phyloP scores from a whole-genome alignment of 306 rosid species.

The Rosa rugosa region DNA sequence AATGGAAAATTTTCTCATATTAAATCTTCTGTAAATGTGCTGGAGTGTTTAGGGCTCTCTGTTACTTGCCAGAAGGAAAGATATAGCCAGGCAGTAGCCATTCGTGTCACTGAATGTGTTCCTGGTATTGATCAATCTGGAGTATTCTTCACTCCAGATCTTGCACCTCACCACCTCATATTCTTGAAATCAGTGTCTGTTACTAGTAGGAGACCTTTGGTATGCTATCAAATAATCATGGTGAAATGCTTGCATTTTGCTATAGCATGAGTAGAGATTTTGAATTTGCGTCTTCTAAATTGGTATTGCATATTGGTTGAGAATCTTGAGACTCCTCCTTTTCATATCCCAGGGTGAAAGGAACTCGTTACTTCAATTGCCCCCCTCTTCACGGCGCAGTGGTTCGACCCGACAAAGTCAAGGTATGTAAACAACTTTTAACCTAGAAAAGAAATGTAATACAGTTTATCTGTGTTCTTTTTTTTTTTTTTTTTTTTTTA shows the following conservation, averaged over 20 bases:
- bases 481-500: neutral
- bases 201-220: neutral
- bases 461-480: neutral
- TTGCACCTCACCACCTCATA: neutral
- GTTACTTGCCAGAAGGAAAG: neutral
- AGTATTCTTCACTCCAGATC: neutral
- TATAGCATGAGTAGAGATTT: neutral
- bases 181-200: neutral
- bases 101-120: neutral
- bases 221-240: neutral
- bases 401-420: constrained; percentile 89
- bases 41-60: neutral
- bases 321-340: constrained; percentile 13
- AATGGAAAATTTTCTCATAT: no score
- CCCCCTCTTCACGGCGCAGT: constrained; percentile 81
- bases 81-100: neutral
- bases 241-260: neutral
- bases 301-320: constrained; percentile 10
- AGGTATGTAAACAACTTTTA: constrained; percentile 45
- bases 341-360: constrained; percentile 66
- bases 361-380: constrained; percentile 73
- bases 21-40: neutral
- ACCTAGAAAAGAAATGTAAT: neutral
- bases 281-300: neutral
- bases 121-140: neutral